Base-by-base conservation (phyloP, 139 green algal genomes). In the Pycnococcus provasolii region DNA sequence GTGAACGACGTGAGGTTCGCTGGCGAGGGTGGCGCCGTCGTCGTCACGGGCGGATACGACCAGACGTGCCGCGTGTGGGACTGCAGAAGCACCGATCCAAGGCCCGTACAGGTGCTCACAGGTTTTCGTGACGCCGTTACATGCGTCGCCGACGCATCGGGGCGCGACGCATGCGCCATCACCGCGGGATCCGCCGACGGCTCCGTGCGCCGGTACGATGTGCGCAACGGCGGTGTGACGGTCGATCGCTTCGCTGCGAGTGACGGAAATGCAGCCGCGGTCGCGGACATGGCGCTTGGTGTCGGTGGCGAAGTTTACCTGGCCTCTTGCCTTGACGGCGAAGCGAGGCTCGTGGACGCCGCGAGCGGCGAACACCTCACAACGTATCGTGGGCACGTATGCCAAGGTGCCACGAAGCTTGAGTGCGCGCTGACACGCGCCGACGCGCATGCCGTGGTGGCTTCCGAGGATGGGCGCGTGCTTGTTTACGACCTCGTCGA, bases 21-120 rank as follows among this genome's bases (percentile, higher is more conserved):
- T 9, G 77, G 84, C 0, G 71, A 77, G 46, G 83, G 87, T 68
- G 78, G 80, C 1, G 6, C n/a, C 13, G 77, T 94, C 53, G 68
- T 96, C 40, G 81, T 92, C 1, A 90, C 78, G 15, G 90, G 79
- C 0, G 88, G 87, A 2, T 95, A 96, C 77, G 92, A 98, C 66
- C 78, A 85, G 64, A 82, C 77, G 13, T 81, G 96, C 45, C 84
- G 85, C 58, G 75, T 94, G 2, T 98, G 91, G 91, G 90, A 97
- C 79, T 87, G 79, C 64, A 80, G 89, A 40, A 90, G 85, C 2
- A 77, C 86, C 3, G 87, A 75, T 6, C 77, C 82, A 5, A 80
- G 91, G 4, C 45, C 91, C 7, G 82, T 96, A 6, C 88, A 96
- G 62, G 73, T 75, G 2, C 84, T 95, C 73, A 84, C 79, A 15